Base-by-base conservation (phyloP, 2,329 filamentous ascomycete genomes). In the Scleromitrula shiraiana region DNA sequence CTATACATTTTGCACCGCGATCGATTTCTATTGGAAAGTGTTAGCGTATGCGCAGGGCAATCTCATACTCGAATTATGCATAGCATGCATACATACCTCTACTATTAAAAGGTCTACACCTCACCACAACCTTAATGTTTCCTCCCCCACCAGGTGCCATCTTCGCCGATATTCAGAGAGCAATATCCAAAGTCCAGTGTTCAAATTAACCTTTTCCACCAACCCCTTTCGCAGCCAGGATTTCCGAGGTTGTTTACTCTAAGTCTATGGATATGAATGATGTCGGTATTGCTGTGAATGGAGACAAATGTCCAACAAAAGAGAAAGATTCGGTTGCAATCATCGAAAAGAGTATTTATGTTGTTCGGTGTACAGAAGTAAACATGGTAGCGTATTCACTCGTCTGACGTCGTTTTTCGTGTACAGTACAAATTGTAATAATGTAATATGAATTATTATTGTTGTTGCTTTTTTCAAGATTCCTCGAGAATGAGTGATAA, bases 41-140 rank as follows among this genome's bases (percentile, higher is more conserved):
- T 59, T 30, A 56, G 54, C 32, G 30, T 22, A n/a, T n/a, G n/a
- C n/a, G n/a, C n/a, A n/a, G n/a, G n/a, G n/a, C n/a, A n/a, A n/a
- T n/a, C n/a, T n/a, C n/a, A n/a, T n/a, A n/a, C n/a, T n/a, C n/a
- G n/a, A n/a, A n/a, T n/a, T n/a, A n/a, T n/a, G n/a, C n/a, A n/a
- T n/a, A n/a, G n/a, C n/a, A n/a, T n/a, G n/a, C n/a, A n/a, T n/a
- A 56, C 74, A 51, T 75, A 91, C 89, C 88, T 91, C 90, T 82
- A 64, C 81, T 82, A 69, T 98, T 98, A 73, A 98, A 98, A 42
- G 93, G 93, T 66, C 93, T 82, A 61, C 86, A 83, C 72, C 93
- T 82, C 74, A 98, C 93, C 75, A 98, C 93, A 73, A 98, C 93
- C 83, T 98, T 98, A 69, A 98, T 98, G 66, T 98, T 98, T 65